Evolutionary conservation across 192 early-diverging fungal genomes (phyloP), one percentile per base, ranked within the genome.

Genomic region (Gryganskiella cystojenkinii): DNA sequence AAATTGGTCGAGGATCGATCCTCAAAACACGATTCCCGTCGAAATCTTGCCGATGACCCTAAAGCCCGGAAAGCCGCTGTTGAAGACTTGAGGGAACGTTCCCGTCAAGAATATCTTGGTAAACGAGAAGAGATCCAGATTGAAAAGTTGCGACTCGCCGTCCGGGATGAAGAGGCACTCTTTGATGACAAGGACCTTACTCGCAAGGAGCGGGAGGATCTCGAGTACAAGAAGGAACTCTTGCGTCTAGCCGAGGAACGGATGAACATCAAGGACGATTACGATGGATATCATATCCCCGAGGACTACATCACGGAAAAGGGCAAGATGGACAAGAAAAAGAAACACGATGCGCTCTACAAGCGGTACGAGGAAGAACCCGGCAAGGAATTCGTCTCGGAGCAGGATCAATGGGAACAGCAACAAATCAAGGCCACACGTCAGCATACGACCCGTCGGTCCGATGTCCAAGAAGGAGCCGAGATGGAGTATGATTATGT

Each of bases 271-370:
- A 88, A 91, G 67, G 88, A 90, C 49, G 91, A 92, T 33, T 84
- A 88, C 13, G 95, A 96, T 64, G 95, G 89, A 20, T 99, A 98
- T 57, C 76, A 84, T 46, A 91, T 95, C 90, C 93, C 92, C 6
- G 93, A 94, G 72, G 96, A 98, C 79, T 99, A 98, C 70, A 97
- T 99, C 57, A 98, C 96, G 0, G 96, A 98, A 68, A 98, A 98
- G 80, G 98, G 98, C 58, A 97, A 98, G 66, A 90, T 99, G 47
- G 96, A 99, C 74, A 92, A 94, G 42, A 96, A 96, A 57, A 97
- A 95, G 81, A 94, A 96, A 61, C 92, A 96, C 37, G 85, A 88
- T 6, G 95, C 90, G 10, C 82, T 99, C 11, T 97, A 96, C 80
- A 82, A 84, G 73, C 85, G 96, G 28, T 99, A 99, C 80, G 90